Evolutionary conservation across 495 filamentous ascomycete genomes (phyloP), one percentile per base, ranked within the genome.

Genomic region (Talaromyces thailandensis): DNA sequence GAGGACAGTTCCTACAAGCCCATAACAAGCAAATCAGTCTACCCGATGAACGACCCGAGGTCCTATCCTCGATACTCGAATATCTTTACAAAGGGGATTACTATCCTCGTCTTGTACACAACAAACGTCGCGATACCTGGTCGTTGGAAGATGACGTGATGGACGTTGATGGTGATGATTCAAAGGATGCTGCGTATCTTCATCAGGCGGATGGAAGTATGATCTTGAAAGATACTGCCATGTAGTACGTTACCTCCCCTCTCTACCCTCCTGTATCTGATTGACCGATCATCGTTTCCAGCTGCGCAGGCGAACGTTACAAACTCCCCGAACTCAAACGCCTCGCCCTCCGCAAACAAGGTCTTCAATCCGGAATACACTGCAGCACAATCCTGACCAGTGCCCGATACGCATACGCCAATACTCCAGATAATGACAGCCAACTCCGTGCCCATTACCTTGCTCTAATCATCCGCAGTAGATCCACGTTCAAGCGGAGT

Each of bases 1-100:
- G 82, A 61, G 79, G 81, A 60, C 81, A 87, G 66, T 88, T 87
- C 75, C 78, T 86, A 70, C 83, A 86, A 63, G 69, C 83, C 4
- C 71, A 80, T 65, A 79, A 80, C 67, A 91, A 90, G 74, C 84
- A 85, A 63, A 85, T 96, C 66, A 77, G 86, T 58, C 85, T 97
- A 26, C 89, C 93, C 4, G 84, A 92, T 61, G 92, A 96, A 73
- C 84, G 91, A 67, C 89, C 93, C 16, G 91, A 95, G 70, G 86
- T 94, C 68, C 90, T 97, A 80, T 94, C 92, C 28, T 91, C 88
- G 21, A 80, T 97, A 18, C 85, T 97, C 56, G 92, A 96, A 71
- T 96, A 88, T 68, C 86, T 96, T 63, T 96, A 97, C 82, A 92
- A 93, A 81, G 92, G 89, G 65, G 92, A 96, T 71, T 97, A 97